phyloP scores from a whole-genome alignment of 345 rosid genomes.

The Gossypium mustelinum region DNA sequence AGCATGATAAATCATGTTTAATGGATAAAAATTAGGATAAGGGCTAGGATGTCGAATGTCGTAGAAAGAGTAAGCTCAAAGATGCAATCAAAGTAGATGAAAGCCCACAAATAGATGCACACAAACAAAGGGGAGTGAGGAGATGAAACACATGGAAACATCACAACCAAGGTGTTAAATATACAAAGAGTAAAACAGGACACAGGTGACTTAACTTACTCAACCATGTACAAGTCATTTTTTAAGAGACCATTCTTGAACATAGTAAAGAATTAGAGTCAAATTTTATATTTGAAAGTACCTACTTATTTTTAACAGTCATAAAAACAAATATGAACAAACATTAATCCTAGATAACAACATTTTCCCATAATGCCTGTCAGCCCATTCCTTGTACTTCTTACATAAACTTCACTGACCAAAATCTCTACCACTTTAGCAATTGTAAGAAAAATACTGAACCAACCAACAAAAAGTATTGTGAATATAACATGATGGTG shows the following conservation, averaged over 20 bases:
- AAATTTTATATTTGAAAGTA: not conserved
- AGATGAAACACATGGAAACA: not conserved
- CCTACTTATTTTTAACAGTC: not conserved
- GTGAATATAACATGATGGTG: not conserved
- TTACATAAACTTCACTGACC: not conserved
- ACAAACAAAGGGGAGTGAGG: not conserved
- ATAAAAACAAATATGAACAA: not conserved
- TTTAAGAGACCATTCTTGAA: not conserved
- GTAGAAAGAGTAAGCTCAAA: not conserved
- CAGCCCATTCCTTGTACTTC: constrained; percentile 1
- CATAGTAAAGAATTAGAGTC: not conserved
- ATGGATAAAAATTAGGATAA: not conserved
- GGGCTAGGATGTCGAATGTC: not conserved
- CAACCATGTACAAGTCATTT: not conserved
- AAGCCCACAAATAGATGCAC: not conserved
- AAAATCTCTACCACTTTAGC: not conserved
- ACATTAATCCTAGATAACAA: not conserved
- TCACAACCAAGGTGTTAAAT: not conserved
- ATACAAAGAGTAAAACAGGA: not conserved
- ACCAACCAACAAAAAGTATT: not conserved
- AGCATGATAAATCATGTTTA: not conserved
- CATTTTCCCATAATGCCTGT: not conserved
- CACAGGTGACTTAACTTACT: not conserved
- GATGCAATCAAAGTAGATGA: not conserved
- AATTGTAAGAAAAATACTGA: not conserved